phyloP scores from a whole-genome alignment of 345 rosid genomes.

The Eucalyptus urophylla region DNA sequence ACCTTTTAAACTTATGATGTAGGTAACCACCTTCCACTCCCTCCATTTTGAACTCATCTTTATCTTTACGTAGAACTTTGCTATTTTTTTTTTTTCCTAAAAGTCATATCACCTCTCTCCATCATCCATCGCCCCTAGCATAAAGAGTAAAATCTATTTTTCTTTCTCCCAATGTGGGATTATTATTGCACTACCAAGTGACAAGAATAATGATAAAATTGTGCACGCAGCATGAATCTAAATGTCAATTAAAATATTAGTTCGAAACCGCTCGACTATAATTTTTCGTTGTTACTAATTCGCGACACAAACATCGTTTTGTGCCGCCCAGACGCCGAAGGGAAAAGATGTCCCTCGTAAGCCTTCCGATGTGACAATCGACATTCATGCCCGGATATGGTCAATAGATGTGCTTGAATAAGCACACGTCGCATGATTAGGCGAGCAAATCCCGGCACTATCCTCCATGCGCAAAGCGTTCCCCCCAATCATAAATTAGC shows the following conservation, averaged over 20 bases:
- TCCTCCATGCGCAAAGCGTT: neutral
- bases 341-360: rapidly evolving
- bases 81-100: rapidly evolving
- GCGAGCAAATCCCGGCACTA: neutral
- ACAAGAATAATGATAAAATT: neutral
- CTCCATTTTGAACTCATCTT: neutral
- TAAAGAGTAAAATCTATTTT: no score
- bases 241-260: neutral
- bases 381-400: rapidly evolving
- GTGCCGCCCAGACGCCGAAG: rapidly evolving
- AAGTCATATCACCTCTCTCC: neutral
- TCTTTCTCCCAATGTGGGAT: neutral
- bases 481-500: neutral
- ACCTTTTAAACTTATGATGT: neutral
- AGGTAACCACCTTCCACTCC: neutral
- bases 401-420: neutral
- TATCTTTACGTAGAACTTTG: neutral
- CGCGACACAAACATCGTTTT: rapidly evolving
- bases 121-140: rapidly evolving
- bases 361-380: no score
- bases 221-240: neutral
- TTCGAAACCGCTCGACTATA: neutral
- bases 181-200: rapidly evolving
- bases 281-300: neutral
- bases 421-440: neutral